These are phyloP conservation scores for Ettlia oleoabundans DNA, from an alignment of 139 green algal genomes.

Conservation along the genomic window DNA sequence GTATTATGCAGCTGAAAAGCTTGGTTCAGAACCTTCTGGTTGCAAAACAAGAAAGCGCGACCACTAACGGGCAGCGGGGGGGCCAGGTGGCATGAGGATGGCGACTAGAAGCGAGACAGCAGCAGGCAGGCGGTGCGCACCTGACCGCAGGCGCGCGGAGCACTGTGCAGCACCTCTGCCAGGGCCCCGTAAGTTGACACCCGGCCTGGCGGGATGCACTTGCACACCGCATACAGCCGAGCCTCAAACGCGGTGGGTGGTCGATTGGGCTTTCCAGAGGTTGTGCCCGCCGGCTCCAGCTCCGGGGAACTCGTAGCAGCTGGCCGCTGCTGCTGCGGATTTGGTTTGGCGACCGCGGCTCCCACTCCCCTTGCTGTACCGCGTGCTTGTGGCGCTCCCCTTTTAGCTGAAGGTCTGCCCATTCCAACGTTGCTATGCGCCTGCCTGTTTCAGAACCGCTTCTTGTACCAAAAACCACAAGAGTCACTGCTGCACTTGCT, in stretches of 20 bases:
- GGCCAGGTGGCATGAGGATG: too few species aligned
- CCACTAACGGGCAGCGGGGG: too few species aligned
- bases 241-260: slow-evolving; percentile 63
- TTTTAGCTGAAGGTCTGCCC: not conserved
- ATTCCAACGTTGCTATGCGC: too few species aligned
- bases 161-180: slow-evolving; percentile 58
- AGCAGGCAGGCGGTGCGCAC: slow-evolving; percentile 30
- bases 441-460: too few species aligned
- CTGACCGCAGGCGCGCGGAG: slow-evolving; percentile 75
- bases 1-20: too few species aligned
- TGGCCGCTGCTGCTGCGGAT: too few species aligned
- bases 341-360: too few species aligned
- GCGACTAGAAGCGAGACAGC: not conserved
- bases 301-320: not conserved
- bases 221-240: slow-evolving; percentile 65
- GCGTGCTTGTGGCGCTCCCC: too few species aligned
- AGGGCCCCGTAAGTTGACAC: slow-evolving; percentile 79
- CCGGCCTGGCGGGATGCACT: slow-evolving; percentile 68
- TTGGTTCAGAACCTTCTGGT: too few species aligned
- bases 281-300: not conserved
- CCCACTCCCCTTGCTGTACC: not conserved
- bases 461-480: too few species aligned
- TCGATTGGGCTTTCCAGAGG: slow-evolving; percentile 31
- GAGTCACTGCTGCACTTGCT: not conserved
- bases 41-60: too few species aligned